phyloP scores from a whole-genome alignment of 805 yeast genomes.

The Suhomyces emberorum region DNA sequence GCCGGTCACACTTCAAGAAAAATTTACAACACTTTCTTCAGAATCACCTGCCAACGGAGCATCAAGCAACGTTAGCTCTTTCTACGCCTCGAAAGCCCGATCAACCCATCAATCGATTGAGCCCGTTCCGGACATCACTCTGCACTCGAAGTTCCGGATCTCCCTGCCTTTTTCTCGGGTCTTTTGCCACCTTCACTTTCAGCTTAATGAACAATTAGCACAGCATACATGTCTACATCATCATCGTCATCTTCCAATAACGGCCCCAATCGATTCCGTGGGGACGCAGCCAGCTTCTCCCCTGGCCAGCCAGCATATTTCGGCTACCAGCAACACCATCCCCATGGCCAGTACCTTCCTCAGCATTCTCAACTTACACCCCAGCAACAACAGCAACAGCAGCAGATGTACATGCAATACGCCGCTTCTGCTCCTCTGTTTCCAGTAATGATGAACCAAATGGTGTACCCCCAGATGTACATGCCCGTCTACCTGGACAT shows the following conservation, averaged over 20 bases:
- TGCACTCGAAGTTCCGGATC: too few relatives aligned
- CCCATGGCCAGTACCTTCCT: constrained; percentile 8
- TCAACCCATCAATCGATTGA: too few relatives aligned
- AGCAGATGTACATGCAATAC: constrained; percentile 14
- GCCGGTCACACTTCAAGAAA: background rate
- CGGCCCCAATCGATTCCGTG: constrained; percentile 37
- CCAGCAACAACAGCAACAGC: constrained; percentile 12
- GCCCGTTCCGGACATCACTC: too few relatives aligned
- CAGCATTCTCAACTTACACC: constrained; percentile 1
- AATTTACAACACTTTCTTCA: background rate
- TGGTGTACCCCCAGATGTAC: constrained; percentile 14
- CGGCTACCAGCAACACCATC: constrained; percentile 7
- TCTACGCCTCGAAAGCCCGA: background rate
- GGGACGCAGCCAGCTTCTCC: constrained; percentile 36
- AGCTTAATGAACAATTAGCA: constrained; percentile 7
- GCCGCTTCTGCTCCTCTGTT: constrained; percentile 4
- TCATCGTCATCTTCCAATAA: constrained; percentile 21
- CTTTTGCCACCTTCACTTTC: too few relatives aligned
- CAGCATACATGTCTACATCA: constrained; percentile 8
- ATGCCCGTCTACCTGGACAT: constrained; percentile 15
- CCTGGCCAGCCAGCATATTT: constrained; percentile 20
- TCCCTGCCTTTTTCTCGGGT: too few relatives aligned
- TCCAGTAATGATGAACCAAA: constrained; percentile 11
- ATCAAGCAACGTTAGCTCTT: background rate
- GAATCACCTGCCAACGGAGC: background rate